Percentiles rank a stretch among this genome's conserved stretches.
phyloP scores from a whole-genome alignment of 805 yeast genomes.

The Starmerella stigmatis region DNA sequence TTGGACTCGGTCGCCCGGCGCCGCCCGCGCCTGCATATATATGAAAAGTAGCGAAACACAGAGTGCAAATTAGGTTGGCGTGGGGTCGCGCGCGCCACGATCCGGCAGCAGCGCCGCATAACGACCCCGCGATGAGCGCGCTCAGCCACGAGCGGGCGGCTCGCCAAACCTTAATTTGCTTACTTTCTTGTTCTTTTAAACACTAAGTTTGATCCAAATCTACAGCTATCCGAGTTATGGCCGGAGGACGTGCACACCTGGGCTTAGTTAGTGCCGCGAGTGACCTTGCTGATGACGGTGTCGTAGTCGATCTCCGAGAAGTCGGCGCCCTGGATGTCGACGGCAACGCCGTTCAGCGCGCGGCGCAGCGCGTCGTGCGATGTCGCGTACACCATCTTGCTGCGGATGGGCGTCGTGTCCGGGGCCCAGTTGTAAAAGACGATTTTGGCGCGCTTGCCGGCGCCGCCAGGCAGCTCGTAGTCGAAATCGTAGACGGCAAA shows the following conservation, averaged over 20 bases:
- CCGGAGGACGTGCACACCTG: not conserved
- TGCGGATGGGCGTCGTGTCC: slow-evolving; percentile 88
- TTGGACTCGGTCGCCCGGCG: not conserved
- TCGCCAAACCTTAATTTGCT: not conserved
- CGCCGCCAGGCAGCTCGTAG: slow-evolving; percentile 78
- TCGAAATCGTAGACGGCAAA: slow-evolving; percentile 96
- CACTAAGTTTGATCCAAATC: slow-evolving; percentile 1
- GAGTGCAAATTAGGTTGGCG: not conserved
- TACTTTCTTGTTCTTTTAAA: too few species aligned
- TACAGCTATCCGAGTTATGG: slow-evolving; percentile 1
- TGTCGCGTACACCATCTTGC: slow-evolving; percentile 96
- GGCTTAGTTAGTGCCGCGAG: slow-evolving; percentile 53
- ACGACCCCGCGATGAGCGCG: not conserved
- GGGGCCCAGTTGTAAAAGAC: slow-evolving; percentile 89
- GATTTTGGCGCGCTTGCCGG: slow-evolving; percentile 81
- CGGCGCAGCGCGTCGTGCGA: slow-evolving; percentile 96
- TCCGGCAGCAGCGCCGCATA: not conserved
- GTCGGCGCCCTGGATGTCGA: slow-evolving; percentile 97
- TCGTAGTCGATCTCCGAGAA: slow-evolving; percentile 94
- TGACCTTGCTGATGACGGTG: slow-evolving; percentile 78
- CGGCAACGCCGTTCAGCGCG: slow-evolving; percentile 85
- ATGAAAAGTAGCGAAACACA: too few species aligned
- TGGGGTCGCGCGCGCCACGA: not conserved
- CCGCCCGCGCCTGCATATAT: not conserved
- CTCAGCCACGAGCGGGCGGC: not conserved